Evolutionary conservation across 2,329 filamentous ascomycete species (phyloP).

Genomic region (Phoma sp.): DNA sequence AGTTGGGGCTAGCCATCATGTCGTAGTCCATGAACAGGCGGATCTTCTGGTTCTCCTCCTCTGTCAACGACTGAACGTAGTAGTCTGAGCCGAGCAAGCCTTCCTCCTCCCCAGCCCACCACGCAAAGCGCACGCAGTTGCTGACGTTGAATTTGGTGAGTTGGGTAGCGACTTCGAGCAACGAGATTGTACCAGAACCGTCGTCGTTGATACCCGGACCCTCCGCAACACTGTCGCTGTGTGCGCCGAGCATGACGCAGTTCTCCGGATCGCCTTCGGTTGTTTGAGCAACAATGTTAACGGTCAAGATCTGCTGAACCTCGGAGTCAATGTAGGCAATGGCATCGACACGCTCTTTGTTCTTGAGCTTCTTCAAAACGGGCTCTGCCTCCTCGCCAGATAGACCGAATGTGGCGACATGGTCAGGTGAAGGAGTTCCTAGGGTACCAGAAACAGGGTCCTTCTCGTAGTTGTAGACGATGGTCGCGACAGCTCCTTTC

Average conservation of each 20-base stretch:
- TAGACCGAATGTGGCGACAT: constrained; percentile 73
- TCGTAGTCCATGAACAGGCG: constrained; percentile 54
- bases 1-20: constrained; percentile 52
- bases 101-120: constrained; percentile 50
- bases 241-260: constrained; percentile 51
- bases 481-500: constrained; percentile 73
- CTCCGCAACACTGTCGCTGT: constrained; percentile 50
- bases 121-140: constrained; percentile 51
- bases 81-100: constrained; percentile 50
- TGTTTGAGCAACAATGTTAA: constrained; percentile 51
- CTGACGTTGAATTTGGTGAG: constrained; percentile 48
- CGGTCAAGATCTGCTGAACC: constrained; percentile 58
- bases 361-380: constrained; percentile 57
- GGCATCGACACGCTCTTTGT: constrained; percentile 52
- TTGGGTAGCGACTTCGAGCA: constrained; percentile 49
- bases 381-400: constrained; percentile 67
- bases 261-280: constrained; percentile 48
- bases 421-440: constrained; percentile 64
- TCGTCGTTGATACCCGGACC: constrained; percentile 54
- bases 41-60: constrained; percentile 49
- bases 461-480: constrained; percentile 77
- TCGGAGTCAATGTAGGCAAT: constrained; percentile 56
- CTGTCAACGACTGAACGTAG: constrained; percentile 45
- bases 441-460: constrained; percentile 70
- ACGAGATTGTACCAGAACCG: constrained; percentile 48